phyloP scores from a whole-genome alignment of 2,329 filamentous ascomycete species.

The Cercospora sojina region DNA sequence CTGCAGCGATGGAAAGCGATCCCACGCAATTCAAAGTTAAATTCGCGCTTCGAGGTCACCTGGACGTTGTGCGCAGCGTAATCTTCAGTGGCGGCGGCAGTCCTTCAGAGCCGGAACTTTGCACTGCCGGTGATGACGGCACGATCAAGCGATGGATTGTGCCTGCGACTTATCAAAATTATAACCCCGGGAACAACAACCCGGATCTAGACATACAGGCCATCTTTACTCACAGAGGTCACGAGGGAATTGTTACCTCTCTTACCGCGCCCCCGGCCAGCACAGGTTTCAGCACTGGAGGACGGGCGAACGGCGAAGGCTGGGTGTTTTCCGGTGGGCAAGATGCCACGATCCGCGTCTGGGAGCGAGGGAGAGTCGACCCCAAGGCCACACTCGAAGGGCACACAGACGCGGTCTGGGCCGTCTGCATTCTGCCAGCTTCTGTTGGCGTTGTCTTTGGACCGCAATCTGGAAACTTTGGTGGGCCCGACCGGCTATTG shows the following conservation, averaged over 20 bases:
- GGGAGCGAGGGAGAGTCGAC: conserved; percentile 92
- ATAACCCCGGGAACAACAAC: conserved; percentile 52
- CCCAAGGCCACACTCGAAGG: conserved; percentile 92
- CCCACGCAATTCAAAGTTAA: conserved; percentile 82
- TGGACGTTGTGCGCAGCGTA: conserved; percentile 89
- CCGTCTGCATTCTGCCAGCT: conserved; percentile 84
- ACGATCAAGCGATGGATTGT: conserved; percentile 97
- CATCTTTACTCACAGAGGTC: conserved; percentile 93
- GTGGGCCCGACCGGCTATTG: conserved; percentile 79
- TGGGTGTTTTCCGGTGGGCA: conserved; percentile 99
- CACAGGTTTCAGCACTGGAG: conserved; percentile 84
- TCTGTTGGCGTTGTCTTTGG: conserved; percentile 80
- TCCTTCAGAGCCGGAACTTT: conserved; percentile 93
- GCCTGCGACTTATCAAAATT: conserved; percentile 67
- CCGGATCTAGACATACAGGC: conserved; percentile 82
- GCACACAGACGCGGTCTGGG: conserved; percentile 91
- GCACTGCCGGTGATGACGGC: conserved; percentile 91
- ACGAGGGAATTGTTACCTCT: conserved; percentile 84
- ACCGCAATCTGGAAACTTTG: conserved; percentile 62
- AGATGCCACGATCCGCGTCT: conserved; percentile 88
- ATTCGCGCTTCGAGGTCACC: conserved; percentile 86
- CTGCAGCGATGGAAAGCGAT: conserved; percentile 56
- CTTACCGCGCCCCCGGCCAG: conserved; percentile 84
- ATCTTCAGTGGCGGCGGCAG: conserved; percentile 97
- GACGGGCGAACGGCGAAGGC: conserved; percentile 83